Conservation (phyloP, 495 filamentous ascomycete genomes). For the Penicillium odoratum region DNA sequence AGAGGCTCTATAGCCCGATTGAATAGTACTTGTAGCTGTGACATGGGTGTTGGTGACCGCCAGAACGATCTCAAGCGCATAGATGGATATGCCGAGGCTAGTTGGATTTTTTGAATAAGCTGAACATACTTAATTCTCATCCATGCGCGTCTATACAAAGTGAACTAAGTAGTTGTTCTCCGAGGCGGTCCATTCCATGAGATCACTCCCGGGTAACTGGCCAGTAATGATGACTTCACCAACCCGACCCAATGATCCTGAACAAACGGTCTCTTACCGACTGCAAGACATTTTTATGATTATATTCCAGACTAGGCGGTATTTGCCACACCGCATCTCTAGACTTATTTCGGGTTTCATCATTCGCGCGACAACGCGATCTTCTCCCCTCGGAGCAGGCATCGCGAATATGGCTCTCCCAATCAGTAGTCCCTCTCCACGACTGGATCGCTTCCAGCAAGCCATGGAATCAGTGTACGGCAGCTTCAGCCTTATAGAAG, state of each 20-base stretch:
- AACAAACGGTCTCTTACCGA: background rate
- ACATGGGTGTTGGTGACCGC: conserved; percentile 21
- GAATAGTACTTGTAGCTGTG: conserved; percentile 36
- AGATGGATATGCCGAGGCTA: background rate
- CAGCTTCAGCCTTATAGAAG: conserved; percentile 29
- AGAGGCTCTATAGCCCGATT: conserved; percentile 40
- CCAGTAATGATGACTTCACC: conserved; percentile 39
- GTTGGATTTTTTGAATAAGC: background rate
- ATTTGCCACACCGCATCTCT: background rate
- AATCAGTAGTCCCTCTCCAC: conserved; percentile 27
- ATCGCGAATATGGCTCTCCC: conserved; percentile 27
- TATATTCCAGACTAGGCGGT: background rate
- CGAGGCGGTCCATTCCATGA: conserved; percentile 18
- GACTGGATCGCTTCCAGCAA: conserved; percentile 36
- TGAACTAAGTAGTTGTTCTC: background rate
- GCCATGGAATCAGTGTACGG: conserved; percentile 46
- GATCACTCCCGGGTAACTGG: conserved; percentile 24
- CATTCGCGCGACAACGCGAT: conserved; percentile 10
- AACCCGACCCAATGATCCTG: background rate
- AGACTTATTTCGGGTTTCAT: background rate
- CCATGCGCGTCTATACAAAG: background rate
- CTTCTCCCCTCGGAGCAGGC: conserved; percentile 15
- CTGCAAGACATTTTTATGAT: background rate
- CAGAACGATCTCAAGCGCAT: conserved; percentile 14
- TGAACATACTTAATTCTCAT: background rate